Evolutionary conservation across 441 rosid genomes (phyloP), one percentile per base, ranked within the genome.

Genomic region (Pelargonium australe): DNA sequence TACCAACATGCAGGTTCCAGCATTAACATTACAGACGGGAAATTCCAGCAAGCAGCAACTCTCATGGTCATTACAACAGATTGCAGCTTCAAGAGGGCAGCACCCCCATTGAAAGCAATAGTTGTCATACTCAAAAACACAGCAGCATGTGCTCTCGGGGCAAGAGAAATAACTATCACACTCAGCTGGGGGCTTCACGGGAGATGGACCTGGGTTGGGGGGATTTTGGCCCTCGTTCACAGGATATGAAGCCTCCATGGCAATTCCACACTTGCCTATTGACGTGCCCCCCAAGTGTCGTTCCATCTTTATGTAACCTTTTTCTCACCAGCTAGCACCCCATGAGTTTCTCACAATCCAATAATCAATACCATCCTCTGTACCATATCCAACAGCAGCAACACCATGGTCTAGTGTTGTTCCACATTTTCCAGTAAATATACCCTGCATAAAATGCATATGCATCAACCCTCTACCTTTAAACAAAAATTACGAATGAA

Each of bases 271-370:
- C 74, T 81, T 88, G 63, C 93, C 90, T 0, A 77, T 44, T 14
- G 76, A 75, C 4, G 75, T 76, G 1, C 12, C 28, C 28, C 63
- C 64, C 34, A 75, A 60, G 41, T 86, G 85, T 41, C 90, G 83
- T 81, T 81, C 85, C 79, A 88, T 75, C 80, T 77, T 85, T 55
- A 86, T 37, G 76, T 86, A 88, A 64, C 93, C 93, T 2, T 70
- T 75, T 73, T 88, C 93, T 0, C 93, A 90, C 93, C 93, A 88
- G 64, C 31, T 5, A 5, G 70, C 41, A 31, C 93, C 86, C 93
- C 93, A 88, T 0, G 93, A 88, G 80, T 88, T 88, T 67, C 93
- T 60, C 47, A 86, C 93, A 2, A 86, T 74, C 90, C 90, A 88
- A 70, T 84, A 88, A 2, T 88, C 89, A 8, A 43, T 68, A 1